A percentile compares a stretch with the other conserved stretches of the same genome.
phyloP scores from a whole-genome alignment of 2,329 filamentous ascomycete species.

The Fusarium oxysporum region DNA sequence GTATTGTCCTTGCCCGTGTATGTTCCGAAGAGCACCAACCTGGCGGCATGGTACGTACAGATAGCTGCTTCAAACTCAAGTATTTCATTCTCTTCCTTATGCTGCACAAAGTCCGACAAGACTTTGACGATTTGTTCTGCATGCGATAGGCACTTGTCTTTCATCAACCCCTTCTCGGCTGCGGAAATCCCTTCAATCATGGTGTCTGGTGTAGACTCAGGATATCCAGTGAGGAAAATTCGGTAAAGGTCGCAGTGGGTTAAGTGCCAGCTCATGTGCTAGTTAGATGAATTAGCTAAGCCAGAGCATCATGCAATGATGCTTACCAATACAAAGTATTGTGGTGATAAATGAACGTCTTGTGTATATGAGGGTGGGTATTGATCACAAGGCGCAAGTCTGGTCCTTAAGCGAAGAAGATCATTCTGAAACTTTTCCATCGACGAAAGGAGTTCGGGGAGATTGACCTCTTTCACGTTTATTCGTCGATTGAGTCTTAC shows the following conservation, averaged over 20 bases:
- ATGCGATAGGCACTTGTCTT: constrained; percentile 52
- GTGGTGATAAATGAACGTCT: constrained; percentile 31
- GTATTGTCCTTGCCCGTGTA: constrained; percentile 44
- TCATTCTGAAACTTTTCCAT: constrained; percentile 46
- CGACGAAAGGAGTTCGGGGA: constrained; percentile 39
- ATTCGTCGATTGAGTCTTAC: constrained; percentile 44
- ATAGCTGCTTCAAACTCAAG: constrained; percentile 57
- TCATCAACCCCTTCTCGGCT: constrained; percentile 39
- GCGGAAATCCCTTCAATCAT: constrained; percentile 46
- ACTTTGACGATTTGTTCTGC: constrained; percentile 53
- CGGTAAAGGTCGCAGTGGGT: constrained; percentile 59
- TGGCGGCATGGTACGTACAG: constrained; percentile 56
- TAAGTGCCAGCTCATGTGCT: constrained; percentile 54
- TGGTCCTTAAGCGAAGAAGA: constrained; percentile 38
- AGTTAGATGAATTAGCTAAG: constrained; percentile 9
- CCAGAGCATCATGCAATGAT: accelerated
- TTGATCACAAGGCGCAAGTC: constrained; percentile 37
- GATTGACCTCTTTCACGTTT: constrained; percentile 41
- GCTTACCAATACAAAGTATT: constrained; percentile 40
- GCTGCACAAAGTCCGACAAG: constrained; percentile 50
- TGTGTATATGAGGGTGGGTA: constrained; percentile 35
- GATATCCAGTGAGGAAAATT: constrained; percentile 55
- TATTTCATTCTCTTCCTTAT: constrained; percentile 45
- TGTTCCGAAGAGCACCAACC: constrained; percentile 52
- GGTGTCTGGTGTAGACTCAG: constrained; percentile 53